Conservation (phyloP, 768 basidiomycete species). For the Amanita fuliginea region DNA sequence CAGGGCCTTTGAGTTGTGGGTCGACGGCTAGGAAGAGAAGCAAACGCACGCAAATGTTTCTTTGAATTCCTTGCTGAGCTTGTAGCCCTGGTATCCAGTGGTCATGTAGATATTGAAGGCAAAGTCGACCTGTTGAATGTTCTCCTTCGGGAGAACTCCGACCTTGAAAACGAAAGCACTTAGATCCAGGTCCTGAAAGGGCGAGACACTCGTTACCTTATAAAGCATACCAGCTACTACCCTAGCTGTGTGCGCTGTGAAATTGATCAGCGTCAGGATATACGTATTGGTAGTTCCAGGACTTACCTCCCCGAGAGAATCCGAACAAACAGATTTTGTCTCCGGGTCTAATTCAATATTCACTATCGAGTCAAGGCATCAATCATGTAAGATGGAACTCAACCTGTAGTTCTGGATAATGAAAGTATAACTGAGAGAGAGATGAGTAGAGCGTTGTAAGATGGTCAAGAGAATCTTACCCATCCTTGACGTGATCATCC, state of each 20-base stretch:
- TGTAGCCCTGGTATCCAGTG: constrained; percentile 16
- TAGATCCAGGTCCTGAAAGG: background rate
- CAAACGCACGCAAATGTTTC: constrained; percentile 17
- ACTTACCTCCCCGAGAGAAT: constrained; percentile 17
- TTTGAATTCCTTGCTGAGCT: constrained; percentile 21
- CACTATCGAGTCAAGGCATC: background rate
- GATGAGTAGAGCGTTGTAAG: background rate
- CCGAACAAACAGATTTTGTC: constrained; percentile 21
- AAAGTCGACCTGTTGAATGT: constrained; percentile 22
- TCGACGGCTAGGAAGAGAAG: background rate
- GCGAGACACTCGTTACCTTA: constrained; percentile 12
- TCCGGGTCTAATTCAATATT: constrained; percentile 11
- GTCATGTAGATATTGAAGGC: constrained; percentile 22
- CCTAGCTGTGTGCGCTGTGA: constrained; percentile 15
- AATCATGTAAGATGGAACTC: background rate
- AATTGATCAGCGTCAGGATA: background rate
- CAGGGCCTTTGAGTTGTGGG: background rate
- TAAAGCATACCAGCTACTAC: constrained; percentile 23
- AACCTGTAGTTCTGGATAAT: constrained; percentile 17
- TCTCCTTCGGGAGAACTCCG: constrained; percentile 19
- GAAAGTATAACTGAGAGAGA: constrained; percentile 11
- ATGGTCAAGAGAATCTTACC: constrained; percentile 9
- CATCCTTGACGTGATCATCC: constrained; percentile 20
- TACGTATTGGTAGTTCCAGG: background rate
- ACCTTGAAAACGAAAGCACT: constrained; percentile 11